Evolutionary conservation across 1,139 yeast species (phyloP), one percentile per base, ranked within the genome.

Genomic region (Magnusiomyces sp.): DNA sequence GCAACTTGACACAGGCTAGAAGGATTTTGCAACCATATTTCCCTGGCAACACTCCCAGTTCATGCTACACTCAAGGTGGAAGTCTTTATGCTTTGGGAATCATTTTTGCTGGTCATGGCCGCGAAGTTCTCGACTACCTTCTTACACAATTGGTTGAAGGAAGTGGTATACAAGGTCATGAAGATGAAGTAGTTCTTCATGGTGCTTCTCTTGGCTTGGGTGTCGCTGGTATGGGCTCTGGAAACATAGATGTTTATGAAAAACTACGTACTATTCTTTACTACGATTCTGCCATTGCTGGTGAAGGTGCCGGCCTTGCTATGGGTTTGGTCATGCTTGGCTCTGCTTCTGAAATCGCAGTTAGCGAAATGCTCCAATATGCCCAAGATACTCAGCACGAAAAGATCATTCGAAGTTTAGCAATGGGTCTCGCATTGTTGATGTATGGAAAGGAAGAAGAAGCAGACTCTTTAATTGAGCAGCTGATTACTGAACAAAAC

Each of bases 291-390:
- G 98, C 97, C 2, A 76, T 88, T 48, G 88, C 97, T 5, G 95
- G 97, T 55, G 97, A 90, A 66, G 97, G 97, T 43, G 96, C 97
- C 33, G 97, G 96, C 47, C 73, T 90, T 57, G 90, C 95, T 43
- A 89, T 94, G 94, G 99, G 99, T 57, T 75, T 92, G 59, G 89
- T 88, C 10, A 88, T 87, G 95, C 77, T 92, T 57, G 98, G 98
- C 19, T 83, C 95, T n/a, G 95, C 94, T 51, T 74, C 83, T 58
- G 79, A 79, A 58, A 70, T 71, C 45, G 90, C 88, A 5, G 77
- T 83, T 51, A 73, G 75, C 53, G 97, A 90, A 63, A 86, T 92
- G 95, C 72, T 87, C 47, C 80, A 87, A 9, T 92, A 89, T 67
- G 96, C 97, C 9, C 85, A 85, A 65, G 97, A 90, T 65, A 92